phyloP scores from a whole-genome alignment of 805 yeast species.

The Pichia membranifaciens region DNA sequence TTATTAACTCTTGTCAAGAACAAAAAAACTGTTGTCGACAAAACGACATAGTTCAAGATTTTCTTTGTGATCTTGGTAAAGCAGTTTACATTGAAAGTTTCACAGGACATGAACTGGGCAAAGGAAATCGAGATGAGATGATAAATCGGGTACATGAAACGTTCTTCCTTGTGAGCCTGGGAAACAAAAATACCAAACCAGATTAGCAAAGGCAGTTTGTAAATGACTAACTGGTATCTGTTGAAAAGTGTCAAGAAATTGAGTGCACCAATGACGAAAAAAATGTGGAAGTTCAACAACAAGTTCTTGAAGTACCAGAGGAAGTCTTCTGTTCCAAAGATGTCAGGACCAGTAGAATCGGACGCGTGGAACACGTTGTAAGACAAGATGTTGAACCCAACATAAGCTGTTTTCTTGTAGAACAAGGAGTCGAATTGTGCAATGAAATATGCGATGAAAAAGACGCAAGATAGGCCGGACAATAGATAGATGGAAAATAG shows the following conservation, averaged over 20 bases:
- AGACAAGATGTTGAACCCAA: constrained; percentile 74
- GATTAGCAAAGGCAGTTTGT: constrained; percentile 32
- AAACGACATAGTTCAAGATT: constrained; percentile 5
- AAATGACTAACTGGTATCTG: constrained; percentile 19
- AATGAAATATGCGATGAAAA: constrained; percentile 18
- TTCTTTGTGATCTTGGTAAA: constrained; percentile 5
- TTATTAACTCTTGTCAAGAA: constrained; percentile 32
- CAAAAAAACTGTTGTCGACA: background rate
- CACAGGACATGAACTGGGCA: constrained; percentile 38
- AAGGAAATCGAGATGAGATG: constrained; percentile 62
- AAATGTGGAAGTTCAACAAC: constrained; percentile 64
- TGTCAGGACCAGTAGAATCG: constrained; percentile 76
- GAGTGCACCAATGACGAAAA: constrained; percentile 37
- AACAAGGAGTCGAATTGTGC: constrained; percentile 50
- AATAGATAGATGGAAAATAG: constrained; percentile 14
- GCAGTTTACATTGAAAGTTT: constrained; percentile 12
- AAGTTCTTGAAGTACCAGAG: constrained; percentile 65
- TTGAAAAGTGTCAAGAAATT: constrained; percentile 29
- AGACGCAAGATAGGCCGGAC: constrained; percentile 16
- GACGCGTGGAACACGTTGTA: constrained; percentile 72
- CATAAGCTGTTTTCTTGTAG: constrained; percentile 56
- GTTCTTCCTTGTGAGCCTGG: constrained; percentile 92
- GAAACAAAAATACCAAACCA: constrained; percentile 64
- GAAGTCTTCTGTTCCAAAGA: constrained; percentile 83
- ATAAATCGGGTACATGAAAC: constrained; percentile 83